Conservation (phyloP, 2,329 filamentous ascomycete species). For the Coniochaeta ligniaria region DNA sequence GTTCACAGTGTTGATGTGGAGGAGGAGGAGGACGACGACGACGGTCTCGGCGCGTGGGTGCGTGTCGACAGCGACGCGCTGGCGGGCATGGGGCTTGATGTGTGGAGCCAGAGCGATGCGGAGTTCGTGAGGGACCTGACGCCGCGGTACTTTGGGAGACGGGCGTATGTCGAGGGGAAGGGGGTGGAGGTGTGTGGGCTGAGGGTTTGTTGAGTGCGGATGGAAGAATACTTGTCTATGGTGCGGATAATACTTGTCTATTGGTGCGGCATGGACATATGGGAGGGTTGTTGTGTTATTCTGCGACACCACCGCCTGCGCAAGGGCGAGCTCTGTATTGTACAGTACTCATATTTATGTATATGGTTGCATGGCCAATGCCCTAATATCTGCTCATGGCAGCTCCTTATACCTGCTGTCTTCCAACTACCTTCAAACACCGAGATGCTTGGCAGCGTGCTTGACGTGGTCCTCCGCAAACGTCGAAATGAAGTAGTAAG, state of each 20-base stretch:
- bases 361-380: not conserved
- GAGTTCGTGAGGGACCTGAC: conserved; percentile 58
- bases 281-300: not conserved
- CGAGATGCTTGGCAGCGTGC: conserved; percentile 80
- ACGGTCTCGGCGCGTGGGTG: conserved; percentile 29
- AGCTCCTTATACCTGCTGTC: no score
- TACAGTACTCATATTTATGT: not conserved
- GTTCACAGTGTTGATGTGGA: conserved; percentile 4
- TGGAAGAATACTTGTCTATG: not conserved
- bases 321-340: not conserved
- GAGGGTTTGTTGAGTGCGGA: conserved; percentile 49
- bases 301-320: not conserved
- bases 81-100: conserved; percentile 66
- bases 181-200: conserved; percentile 71
- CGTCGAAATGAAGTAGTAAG: conserved; percentile 90
- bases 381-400: not conserved
- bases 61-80: conserved; percentile 58
- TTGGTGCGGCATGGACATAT: not conserved
- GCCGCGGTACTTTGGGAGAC: conserved; percentile 57
- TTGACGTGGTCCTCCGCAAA: conserved; percentile 88
- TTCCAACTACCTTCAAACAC: not conserved
- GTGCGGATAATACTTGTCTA: not conserved
- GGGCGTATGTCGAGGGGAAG: conserved; percentile 57
- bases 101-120: conserved; percentile 67
- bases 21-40: conserved; percentile 25